Conservation (phyloP, 2,329 filamentous ascomycete species). For the Aspergillus calidoustus region DNA sequence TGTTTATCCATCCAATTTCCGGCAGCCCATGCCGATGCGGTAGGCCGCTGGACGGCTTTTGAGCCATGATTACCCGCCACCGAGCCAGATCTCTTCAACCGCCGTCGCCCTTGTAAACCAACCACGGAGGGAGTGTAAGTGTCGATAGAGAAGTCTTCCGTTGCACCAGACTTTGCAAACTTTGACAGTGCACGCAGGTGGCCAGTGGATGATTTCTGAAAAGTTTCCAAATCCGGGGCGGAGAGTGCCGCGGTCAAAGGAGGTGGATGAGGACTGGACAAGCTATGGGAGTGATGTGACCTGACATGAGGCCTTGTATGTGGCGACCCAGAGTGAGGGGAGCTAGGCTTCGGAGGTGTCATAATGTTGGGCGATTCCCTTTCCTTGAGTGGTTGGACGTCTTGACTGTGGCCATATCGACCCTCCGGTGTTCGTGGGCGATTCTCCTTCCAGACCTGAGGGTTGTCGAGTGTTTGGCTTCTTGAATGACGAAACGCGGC, state of each 20-base stretch:
- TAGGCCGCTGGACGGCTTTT: slow-evolving; percentile 53
- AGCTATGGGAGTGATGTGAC: slow-evolving; percentile 35
- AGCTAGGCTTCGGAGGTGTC: slow-evolving; percentile 28
- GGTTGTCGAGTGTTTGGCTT: slow-evolving; percentile 68
- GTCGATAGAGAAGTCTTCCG: slow-evolving; percentile 80
- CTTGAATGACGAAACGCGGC: slow-evolving; percentile 51
- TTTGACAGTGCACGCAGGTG: slow-evolving; percentile 87
- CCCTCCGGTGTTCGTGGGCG: slow-evolving; percentile 40
- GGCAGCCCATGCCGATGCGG: slow-evolving; percentile 73
- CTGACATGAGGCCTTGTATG: slow-evolving; percentile 35
- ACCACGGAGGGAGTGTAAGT: slow-evolving; percentile 82
- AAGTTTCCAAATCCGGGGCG: slow-evolving; percentile 74
- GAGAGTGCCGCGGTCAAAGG: slow-evolving; percentile 55
- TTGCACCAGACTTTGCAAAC: slow-evolving; percentile 74
- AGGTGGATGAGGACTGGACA: slow-evolving; percentile 37
- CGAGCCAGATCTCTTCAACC: slow-evolving; percentile 72
- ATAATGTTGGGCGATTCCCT: slow-evolving; percentile 27
- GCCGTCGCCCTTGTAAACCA: slow-evolving; percentile 81
- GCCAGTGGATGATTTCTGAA: slow-evolving; percentile 87
- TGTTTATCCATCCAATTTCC: slow-evolving; percentile 99
- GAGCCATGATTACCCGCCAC: slow-evolving; percentile 54
- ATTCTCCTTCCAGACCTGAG: slow-evolving; percentile 39
- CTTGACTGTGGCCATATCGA: slow-evolving; percentile 32
- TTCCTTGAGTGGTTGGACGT: slow-evolving; percentile 34
- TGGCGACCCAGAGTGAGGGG: slow-evolving; percentile 31